Evolutionary conservation across 2,329 filamentous ascomycete species (phyloP).

Genomic region (Aspergillus awamori): DNA sequence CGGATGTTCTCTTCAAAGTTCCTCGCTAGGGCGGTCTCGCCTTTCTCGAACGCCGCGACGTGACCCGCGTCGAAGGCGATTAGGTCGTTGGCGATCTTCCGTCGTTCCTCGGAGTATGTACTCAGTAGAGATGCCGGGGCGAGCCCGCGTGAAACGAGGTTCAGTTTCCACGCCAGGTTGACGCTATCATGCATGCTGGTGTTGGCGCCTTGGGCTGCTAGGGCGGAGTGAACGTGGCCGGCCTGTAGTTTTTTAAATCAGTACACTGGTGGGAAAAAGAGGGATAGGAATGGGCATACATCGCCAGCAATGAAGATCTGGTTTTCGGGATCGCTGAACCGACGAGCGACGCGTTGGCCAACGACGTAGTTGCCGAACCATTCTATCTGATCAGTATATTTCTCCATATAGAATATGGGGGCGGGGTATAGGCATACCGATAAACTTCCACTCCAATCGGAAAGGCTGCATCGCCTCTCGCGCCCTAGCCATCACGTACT

Average conservation of each 20-base stretch:
- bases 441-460: slow-evolving; percentile 46
- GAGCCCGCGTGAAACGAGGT: slow-evolving; percentile 31
- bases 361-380: slow-evolving; percentile 58
- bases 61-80: slow-evolving; percentile 46
- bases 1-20: slow-evolving; percentile 72
- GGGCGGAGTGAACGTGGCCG: slow-evolving; percentile 36
- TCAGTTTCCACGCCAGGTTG: slow-evolving; percentile 42
- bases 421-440: slow-evolving; percentile 6
- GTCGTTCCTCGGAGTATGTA: slow-evolving; percentile 37
- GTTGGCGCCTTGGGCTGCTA: slow-evolving; percentile 40
- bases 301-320: slow-evolving; percentile 55
- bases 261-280: background rate
- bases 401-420: too few relatives aligned
- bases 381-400: slow-evolving; percentile 29
- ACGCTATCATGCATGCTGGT: slow-evolving; percentile 42
- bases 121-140: slow-evolving; percentile 26
- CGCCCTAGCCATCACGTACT: slow-evolving; percentile 66
- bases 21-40: slow-evolving; percentile 65
- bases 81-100: slow-evolving; percentile 35
- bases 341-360: slow-evolving; percentile 51
- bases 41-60: slow-evolving; percentile 58
- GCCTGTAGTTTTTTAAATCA: slow-evolving; percentile 17
- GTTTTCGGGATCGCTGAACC: slow-evolving; percentile 47
- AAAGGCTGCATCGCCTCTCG: slow-evolving; percentile 51
- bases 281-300: slow-evolving; percentile 25